Base-by-base conservation (phyloP, 1,284 basidiomycete genomes). In the Boletus hoseneyae region DNA sequence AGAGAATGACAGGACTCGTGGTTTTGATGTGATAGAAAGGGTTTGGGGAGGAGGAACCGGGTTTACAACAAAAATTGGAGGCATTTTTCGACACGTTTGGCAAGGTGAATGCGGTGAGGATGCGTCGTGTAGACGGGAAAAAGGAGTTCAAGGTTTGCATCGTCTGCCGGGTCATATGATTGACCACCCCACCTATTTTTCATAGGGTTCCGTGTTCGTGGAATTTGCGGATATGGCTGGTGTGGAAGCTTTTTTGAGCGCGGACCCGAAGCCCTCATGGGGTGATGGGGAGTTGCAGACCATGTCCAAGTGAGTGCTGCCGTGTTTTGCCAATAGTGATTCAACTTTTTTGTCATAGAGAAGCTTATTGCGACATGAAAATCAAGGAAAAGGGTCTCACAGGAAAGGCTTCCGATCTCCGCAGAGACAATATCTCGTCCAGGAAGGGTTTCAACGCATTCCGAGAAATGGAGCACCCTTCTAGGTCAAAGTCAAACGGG, bases 351-450 rank as follows among this genome's bases (percentile, higher is more conserved):
- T 25, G 6, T 15, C 3, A 23, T 58, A 92, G 90, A 67, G 86
- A 88, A 56, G 92, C 77, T 7, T 99, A 98, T 70, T 93, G 93
- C 63, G 83, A 92, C 58, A 96, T 95, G 93, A 99, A 98, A 74
- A 91, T 95, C 72, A 89, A 92, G 71, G 95, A 97, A 73, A 97
- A 97, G 72, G 93, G 93, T 9, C 74, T 90, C 35, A 85, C 73
- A 35, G 87, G 83, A 51, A 85, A 82, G 66, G 80, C 76, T 25
- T 84, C 82, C 21, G 71, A 72, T 40, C 68, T 76, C 56, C 77
- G 79, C 54, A 78, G 78, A 53, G 78, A 83, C 33, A 67, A 71
- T 32, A 75, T 80, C 43, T 70, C 75, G 11, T 70, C 72, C 42
- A 73, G 75, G 29, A 75, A 76, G 29, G 81, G 80, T 25, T 96